These are phyloP conservation scores for Alloteropsis angusta DNA, from an alignment of 202 grass and related monocot genomes.

Conservation along the genomic window DNA sequence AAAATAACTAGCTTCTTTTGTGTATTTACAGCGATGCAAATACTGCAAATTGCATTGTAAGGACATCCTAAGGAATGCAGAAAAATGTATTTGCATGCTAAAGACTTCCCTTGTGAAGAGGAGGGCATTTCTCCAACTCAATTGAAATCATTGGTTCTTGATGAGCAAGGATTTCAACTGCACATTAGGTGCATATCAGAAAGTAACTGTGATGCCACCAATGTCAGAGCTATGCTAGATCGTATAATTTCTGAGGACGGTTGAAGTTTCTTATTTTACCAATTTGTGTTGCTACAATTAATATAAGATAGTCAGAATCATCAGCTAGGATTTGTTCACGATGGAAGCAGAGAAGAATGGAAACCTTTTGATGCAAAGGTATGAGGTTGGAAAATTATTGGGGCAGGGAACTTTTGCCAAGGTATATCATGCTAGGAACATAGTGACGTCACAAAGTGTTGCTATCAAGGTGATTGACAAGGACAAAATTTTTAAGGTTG, in stretches of 20 bases:
- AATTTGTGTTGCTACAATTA: not conserved
- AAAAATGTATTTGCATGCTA: constrained; percentile 52
- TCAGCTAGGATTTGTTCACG: constrained; percentile 1
- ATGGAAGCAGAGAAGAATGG: constrained; percentile 75
- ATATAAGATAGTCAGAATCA: not conserved
- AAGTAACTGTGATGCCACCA: constrained; percentile 22
- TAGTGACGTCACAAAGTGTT: constrained; percentile 53
- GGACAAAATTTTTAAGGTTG: constrained; percentile 76
- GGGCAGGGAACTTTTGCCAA: constrained; percentile 90
- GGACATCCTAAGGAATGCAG: constrained; percentile 43
- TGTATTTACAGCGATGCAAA: constrained; percentile 6
- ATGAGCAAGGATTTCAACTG: constrained; percentile 48
- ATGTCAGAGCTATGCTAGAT: constrained; percentile 42
- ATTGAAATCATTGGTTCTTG: constrained; percentile 36
- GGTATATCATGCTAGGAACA: constrained; percentile 75
- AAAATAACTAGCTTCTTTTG: not conserved
- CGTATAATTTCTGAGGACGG: constrained; percentile 51
- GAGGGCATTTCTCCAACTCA: constrained; percentile 19
- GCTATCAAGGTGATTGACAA: constrained; percentile 84
- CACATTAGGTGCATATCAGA: constrained; percentile 13
- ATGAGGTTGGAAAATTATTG: constrained; percentile 61
- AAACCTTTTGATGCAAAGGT: constrained; percentile 60
- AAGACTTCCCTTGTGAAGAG: constrained; percentile 30
- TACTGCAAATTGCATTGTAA: not conserved
- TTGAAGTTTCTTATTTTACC: constrained; percentile 29